Evolutionary conservation across 768 basidiomycete species (phyloP).

Genomic region (Asterophora parasitica): DNA sequence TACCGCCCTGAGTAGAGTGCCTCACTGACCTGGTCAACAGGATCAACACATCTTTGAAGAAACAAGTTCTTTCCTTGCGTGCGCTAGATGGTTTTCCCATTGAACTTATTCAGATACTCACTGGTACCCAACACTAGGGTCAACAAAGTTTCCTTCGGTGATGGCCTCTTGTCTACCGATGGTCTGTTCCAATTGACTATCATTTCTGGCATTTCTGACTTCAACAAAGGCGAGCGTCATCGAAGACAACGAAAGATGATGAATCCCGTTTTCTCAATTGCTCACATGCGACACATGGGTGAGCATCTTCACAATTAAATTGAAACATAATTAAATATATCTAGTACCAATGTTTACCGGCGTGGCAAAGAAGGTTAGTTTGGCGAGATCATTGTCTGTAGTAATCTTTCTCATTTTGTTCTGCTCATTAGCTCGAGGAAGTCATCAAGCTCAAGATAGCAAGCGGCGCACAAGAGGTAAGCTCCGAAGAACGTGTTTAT

Average conservation of each 20-base stretch:
- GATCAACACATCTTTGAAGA: constrained; percentile 16
- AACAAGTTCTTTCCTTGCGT: constrained; percentile 12
- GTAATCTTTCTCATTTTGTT: background rate
- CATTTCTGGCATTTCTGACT: no score
- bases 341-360: constrained; percentile 17
- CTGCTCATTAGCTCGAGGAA: background rate
- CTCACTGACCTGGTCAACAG: background rate
- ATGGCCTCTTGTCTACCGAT: constrained; percentile 11
- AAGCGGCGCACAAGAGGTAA: constrained; percentile 12
- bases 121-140: background rate
- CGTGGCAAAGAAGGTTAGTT: constrained; percentile 15
- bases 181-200: constrained; percentile 6
- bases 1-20: background rate
- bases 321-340: no score
- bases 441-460: constrained; percentile 2
- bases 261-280: constrained; percentile 17
- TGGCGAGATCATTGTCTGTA: background rate
- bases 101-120: background rate
- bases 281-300: constrained; percentile 18
- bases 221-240: constrained; percentile 10
- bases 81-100: no score
- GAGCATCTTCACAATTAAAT: background rate
- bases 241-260: constrained; percentile 17
- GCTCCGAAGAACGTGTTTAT: background rate
- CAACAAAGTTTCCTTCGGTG: constrained; percentile 9